phyloP scores from a whole-genome alignment of 1,139 yeast species.

The Debaryomyces robertsiae region DNA sequence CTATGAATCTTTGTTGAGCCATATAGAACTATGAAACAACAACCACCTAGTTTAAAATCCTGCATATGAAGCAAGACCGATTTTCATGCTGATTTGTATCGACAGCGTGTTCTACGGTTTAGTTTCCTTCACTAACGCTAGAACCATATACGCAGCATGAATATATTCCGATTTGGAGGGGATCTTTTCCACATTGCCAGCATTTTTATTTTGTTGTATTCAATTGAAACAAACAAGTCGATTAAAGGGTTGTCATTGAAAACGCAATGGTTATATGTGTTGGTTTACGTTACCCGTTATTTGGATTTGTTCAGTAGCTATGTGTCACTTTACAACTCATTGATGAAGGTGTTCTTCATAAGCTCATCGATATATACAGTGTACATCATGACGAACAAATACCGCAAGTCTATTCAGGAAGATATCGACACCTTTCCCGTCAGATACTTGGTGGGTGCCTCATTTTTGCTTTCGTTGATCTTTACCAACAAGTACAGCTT shows the following conservation, averaged over 20 bases:
- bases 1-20: slow-evolving; percentile 22
- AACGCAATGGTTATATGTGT: slow-evolving; percentile 77
- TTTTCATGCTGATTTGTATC: not conserved
- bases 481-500: slow-evolving; percentile 67
- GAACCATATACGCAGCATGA: slow-evolving; percentile 28
- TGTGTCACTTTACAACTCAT: slow-evolving; percentile 70
- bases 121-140: not conserved
- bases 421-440: slow-evolving; percentile 74
- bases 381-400: slow-evolving; percentile 66
- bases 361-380: slow-evolving; percentile 75
- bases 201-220: slow-evolving; percentile 70
- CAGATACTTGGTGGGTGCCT: slow-evolving; percentile 67
- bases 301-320: slow-evolving; percentile 64
- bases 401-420: slow-evolving; percentile 54
- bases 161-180: slow-evolving; percentile 62
- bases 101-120: slow-evolving; percentile 9
- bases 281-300: slow-evolving; percentile 82
- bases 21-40: slow-evolving; percentile 21
- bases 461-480: slow-evolving; percentile 60
- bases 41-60: slow-evolving; percentile 4
- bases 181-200: slow-evolving; percentile 86
- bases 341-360: slow-evolving; percentile 82
- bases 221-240: slow-evolving; percentile 66
- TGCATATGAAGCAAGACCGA: slow-evolving; percentile 11
- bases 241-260: slow-evolving; percentile 86